A percentile compares a stretch with the other conserved stretches of the same genome.
Evolutionary conservation across 306 rosid species (phyloP).

Genomic region (Lathyrus aphaca): DNA sequence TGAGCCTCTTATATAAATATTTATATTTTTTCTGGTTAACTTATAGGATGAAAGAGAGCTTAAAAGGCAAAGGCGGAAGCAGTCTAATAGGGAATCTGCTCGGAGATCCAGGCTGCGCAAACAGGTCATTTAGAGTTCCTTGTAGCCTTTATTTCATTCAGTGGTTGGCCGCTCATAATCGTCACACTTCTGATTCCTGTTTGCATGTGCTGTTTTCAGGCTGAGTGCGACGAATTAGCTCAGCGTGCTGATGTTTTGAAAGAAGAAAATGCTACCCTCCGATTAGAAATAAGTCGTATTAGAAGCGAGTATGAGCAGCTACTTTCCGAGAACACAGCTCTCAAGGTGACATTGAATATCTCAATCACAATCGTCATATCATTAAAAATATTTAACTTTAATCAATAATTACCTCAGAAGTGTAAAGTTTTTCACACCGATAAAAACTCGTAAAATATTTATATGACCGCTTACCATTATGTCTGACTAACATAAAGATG

Average conservation of each 20-base stretch:
- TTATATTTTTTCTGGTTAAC: constrained; percentile 13
- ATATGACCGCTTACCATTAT: constrained; percentile 18
- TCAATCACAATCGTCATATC: background rate
- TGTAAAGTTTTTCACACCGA: background rate
- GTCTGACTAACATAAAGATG: constrained; percentile 25
- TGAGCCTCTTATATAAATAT: constrained; percentile 16
- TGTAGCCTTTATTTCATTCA: constrained; percentile 21
- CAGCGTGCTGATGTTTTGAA: constrained; percentile 87
- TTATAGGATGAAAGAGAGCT: constrained; percentile 94
- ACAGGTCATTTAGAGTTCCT: constrained; percentile 59
- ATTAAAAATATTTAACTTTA: background rate
- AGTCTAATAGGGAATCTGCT: constrained; percentile 97
- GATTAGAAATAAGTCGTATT: constrained; percentile 77
- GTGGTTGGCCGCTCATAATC: constrained; percentile 32
- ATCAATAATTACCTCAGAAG: background rate
- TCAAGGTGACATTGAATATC: constrained; percentile 64
- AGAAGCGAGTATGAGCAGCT: constrained; percentile 89
- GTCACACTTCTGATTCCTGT: constrained; percentile 20
- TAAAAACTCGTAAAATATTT: background rate
- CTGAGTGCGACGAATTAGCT: constrained; percentile 95
- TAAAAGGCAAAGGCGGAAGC: constrained; percentile 93
- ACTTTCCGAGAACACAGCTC: constrained; percentile 80
- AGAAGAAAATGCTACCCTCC: constrained; percentile 82
- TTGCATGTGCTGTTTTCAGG: constrained; percentile 52
- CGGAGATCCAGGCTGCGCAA: constrained; percentile 97